phyloP scores from a whole-genome alignment of 306 rosid genomes.

The Mimosa pudica region DNA sequence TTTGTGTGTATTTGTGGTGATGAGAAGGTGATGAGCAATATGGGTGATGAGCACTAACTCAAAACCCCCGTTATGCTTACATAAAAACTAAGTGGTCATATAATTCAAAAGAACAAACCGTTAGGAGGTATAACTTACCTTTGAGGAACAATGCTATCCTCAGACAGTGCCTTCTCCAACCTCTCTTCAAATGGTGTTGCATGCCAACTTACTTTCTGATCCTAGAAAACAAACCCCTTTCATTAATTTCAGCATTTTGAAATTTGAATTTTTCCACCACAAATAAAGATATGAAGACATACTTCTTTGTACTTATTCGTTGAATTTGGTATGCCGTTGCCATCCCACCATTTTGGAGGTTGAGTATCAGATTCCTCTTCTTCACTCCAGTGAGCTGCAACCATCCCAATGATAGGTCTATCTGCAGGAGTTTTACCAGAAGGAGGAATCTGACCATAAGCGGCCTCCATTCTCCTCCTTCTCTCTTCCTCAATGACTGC shows the following conservation, averaged over 20 bases:
- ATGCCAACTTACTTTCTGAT: slow-evolving; percentile 97
- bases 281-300: slow-evolving; percentile 20
- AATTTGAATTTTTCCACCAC: slow-evolving; percentile 3
- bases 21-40: no score
- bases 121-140: slow-evolving; percentile 45
- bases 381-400: slow-evolving; percentile 78
- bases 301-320: slow-evolving; percentile 95
- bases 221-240: slow-evolving; percentile 48
- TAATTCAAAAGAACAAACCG: neutral
- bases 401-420: slow-evolving; percentile 71
- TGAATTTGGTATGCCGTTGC: slow-evolving; percentile 91
- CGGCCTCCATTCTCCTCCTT: slow-evolving; percentile 34
- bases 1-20: no score
- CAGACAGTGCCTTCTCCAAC: slow-evolving; percentile 80
- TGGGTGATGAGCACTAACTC: no score
- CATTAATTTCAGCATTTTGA: slow-evolving; percentile 22
- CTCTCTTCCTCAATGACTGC: slow-evolving; percentile 41
- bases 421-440: slow-evolving; percentile 60
- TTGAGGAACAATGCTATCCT: slow-evolving; percentile 60
- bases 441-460: slow-evolving; percentile 34
- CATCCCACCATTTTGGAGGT: slow-evolving; percentile 80
- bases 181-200: slow-evolving; percentile 95
- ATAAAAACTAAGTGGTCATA: neutral
- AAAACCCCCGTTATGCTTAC: neutral
- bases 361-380: slow-evolving; percentile 53